A percentile compares a stretch with the other conserved stretches of the same genome.
Evolutionary conservation across 345 rosid genomes (phyloP).

Genomic region (Aquilaria yunnanensis): DNA sequence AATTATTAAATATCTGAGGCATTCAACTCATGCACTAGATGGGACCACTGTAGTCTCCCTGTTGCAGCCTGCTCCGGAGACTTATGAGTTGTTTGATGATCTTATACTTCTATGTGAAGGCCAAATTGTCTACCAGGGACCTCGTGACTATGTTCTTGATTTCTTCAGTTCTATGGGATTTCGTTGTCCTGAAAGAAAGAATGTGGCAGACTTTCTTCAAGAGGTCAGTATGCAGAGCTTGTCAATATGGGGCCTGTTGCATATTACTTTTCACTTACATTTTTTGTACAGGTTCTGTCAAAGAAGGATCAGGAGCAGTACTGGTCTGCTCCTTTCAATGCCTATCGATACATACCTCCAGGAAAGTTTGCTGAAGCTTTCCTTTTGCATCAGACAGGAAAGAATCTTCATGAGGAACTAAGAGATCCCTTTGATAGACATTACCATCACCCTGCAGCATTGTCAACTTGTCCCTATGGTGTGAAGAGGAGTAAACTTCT

Average conservation of each 20-base stretch:
- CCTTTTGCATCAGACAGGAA: conserved; percentile 49
- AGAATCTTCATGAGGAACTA: conserved; percentile 51
- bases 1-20: conserved; percentile 79
- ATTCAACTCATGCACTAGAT: conserved; percentile 79
- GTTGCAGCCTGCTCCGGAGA: conserved; percentile 96
- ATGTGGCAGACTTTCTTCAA: conserved; percentile 96
- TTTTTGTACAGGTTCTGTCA: conserved; percentile 61
- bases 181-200: conserved; percentile 87
- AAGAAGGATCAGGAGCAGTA: conserved; percentile 96
- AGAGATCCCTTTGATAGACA: conserved; percentile 75
- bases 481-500: conserved; percentile 65
- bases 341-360: conserved; percentile 77
- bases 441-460: conserved; percentile 88
- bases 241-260: conserved; percentile 7
- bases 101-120: conserved; percentile 88
- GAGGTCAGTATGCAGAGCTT: conserved; percentile 53
- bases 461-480: conserved; percentile 70
- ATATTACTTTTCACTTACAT: conserved; percentile 8
- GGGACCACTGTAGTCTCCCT: conserved; percentile 81
- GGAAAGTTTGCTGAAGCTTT: conserved; percentile 88
- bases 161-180: conserved; percentile 84
- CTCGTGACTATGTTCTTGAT: conserved; percentile 61
- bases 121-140: conserved; percentile 91
- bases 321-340: conserved; percentile 71
- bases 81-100: conserved; percentile 89